A percentile compares a stretch with the other conserved stretches of the same genome.
Evolutionary conservation across 2,329 filamentous ascomycete genomes (phyloP).

Genomic region (Claviceps citrina): DNA sequence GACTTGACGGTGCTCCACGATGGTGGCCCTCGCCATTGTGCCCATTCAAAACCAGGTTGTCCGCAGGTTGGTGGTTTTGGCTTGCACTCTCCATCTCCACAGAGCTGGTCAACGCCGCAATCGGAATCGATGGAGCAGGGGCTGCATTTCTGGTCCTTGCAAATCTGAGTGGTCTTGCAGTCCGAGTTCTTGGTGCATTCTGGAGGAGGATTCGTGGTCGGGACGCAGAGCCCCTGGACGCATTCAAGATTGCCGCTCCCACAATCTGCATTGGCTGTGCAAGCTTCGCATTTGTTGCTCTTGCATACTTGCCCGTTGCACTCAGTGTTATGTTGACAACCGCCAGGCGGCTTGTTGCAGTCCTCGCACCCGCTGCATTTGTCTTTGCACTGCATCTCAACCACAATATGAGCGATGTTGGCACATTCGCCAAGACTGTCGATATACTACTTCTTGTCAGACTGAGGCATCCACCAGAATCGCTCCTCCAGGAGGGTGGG

Average conservation of each 20-base stretch:
- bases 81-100: conserved; percentile 5
- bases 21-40: conserved; percentile 6
- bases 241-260: conserved; percentile 3
- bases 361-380: conserved; percentile 4
- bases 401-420: background rate
- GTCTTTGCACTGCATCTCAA: conserved; percentile 4
- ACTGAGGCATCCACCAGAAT: background rate
- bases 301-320: conserved; percentile 6
- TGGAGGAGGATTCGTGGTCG: conserved; percentile 1
- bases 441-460: conserved; percentile 3
- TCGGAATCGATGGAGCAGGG: conserved; percentile 5
- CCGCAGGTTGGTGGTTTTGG: conserved; percentile 7
- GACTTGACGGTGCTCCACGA: conserved; percentile 7
- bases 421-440: conserved; percentile 6
- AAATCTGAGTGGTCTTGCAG: conserved; percentile 5
- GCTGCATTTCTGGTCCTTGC: conserved; percentile 6
- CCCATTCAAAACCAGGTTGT: conserved; percentile 8
- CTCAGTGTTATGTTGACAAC: conserved; percentile 5
- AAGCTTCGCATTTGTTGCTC: conserved; percentile 3
- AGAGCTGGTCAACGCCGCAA: conserved; percentile 4
- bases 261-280: conserved; percentile 3
- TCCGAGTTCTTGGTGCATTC: conserved; percentile 7
- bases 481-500: too few relatives aligned
- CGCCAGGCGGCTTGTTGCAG: conserved; percentile 1
- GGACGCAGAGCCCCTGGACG: conserved; percentile 3